Evolutionary conservation across 768 basidiomycete species (phyloP).

Genomic region (Leccinum longicurvipes): DNA sequence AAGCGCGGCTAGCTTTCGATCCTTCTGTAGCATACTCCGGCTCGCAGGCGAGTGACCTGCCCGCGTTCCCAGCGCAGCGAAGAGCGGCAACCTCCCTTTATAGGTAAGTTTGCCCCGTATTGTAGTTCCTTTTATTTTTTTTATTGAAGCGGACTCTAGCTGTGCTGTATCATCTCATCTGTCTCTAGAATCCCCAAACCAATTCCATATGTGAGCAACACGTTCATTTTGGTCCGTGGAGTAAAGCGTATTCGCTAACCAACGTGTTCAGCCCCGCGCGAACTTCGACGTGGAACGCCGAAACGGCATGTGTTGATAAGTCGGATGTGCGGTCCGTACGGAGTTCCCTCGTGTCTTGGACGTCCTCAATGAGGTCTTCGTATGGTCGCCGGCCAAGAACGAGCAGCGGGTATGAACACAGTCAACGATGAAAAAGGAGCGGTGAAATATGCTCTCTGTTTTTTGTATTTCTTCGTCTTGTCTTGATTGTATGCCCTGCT

Average conservation of each 20-base stretch:
- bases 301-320: slow-evolving; percentile 1
- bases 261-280: slow-evolving; percentile 9
- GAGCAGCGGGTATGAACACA: slow-evolving; percentile 4
- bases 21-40: slow-evolving; percentile 46
- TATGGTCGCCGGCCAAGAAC: background rate
- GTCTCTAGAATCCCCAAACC: slow-evolving; percentile 16
- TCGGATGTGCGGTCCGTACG: slow-evolving; percentile 1
- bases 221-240: background rate
- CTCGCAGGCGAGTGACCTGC: slow-evolving; percentile 9
- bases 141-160: slow-evolving; percentile 30
- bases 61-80: slow-evolving; percentile 6
- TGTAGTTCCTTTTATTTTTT: background rate
- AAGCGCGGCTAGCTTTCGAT: slow-evolving; percentile 37
- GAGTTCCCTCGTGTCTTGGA: background rate
- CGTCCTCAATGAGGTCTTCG: slow-evolving; percentile 1
- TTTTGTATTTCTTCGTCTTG: background rate
- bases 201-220: slow-evolving; percentile 21
- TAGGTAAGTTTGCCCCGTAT: slow-evolving; percentile 42
- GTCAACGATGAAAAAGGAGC: slow-evolving; percentile 26
- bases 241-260: slow-evolving; percentile 1
- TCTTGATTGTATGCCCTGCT: slow-evolving; percentile 1
- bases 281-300: background rate
- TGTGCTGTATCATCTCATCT: slow-evolving; percentile 54
- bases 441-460: too few relatives aligned
- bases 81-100: slow-evolving; percentile 47